These are phyloP conservation scores for Gymnopilus dilepis DNA, from an alignment of 768 basidiomycete species.

Conservation along the genomic window DNA sequence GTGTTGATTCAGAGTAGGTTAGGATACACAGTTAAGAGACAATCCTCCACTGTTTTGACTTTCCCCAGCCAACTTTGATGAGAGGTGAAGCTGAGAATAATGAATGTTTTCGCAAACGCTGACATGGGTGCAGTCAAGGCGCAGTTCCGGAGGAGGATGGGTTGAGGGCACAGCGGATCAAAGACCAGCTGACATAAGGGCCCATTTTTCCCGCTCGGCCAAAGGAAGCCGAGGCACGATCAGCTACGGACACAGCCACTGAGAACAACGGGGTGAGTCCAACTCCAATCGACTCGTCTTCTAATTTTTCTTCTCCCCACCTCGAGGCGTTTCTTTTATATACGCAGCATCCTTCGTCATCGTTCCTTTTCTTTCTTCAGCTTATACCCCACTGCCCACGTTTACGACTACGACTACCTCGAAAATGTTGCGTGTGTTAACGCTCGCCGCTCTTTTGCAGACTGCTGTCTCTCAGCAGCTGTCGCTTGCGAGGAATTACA, in stretches of 20 bases:
- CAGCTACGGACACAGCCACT: neutral
- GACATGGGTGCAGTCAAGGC: neutral
- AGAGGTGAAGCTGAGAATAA: too few relatives aligned
- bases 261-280: neutral
- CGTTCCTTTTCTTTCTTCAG: neutral
- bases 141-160: neutral
- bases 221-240: conserved; percentile 1
- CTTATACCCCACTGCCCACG: neutral
- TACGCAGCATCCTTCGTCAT: neutral
- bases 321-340: neutral
- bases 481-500: conserved; percentile 9
- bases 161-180: neutral
- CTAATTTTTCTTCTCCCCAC: neutral
- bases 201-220: neutral
- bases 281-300: neutral
- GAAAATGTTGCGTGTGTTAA: conserved; percentile 14
- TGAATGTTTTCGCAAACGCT: neutral
- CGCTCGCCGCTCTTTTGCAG: conserved; percentile 10
- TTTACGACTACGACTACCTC: neutral
- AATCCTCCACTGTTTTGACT: too few relatives aligned
- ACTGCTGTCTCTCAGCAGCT: conserved; percentile 10
- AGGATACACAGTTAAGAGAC: too few relatives aligned
- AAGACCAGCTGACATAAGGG: neutral
- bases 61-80: too few relatives aligned
- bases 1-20: too few relatives aligned